A percentile compares a stretch with the other conserved stretches of the same genome.
phyloP scores from a whole-genome alignment of 1,284 basidiomycete species.

The Termitomyces sp. region DNA sequence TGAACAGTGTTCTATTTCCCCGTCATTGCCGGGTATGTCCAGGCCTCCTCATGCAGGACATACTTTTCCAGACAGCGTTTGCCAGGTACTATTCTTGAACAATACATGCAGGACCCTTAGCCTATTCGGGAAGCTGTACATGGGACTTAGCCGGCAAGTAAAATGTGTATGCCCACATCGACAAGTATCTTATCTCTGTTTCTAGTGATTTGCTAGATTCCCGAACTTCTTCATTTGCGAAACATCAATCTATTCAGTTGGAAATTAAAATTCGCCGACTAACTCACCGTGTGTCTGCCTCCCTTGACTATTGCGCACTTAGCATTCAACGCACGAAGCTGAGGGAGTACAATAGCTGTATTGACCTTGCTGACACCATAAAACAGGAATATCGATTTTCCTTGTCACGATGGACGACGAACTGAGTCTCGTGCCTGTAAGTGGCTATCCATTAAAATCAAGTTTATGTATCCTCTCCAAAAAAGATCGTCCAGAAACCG shows the following conservation, averaged over 20 bases:
- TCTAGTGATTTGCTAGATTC: conserved; percentile 36
- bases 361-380: neutral
- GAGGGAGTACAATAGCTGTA: neutral
- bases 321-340: neutral
- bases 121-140: conserved; percentile 39
- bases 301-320: neutral
- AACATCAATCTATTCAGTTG: conserved; percentile 33
- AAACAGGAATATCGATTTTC: conserved; percentile 28
- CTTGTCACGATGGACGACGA: conserved; percentile 44
- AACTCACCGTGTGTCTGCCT: conserved; percentile 27
- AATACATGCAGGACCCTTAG: conserved; percentile 36
- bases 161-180: neutral
- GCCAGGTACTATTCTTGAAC: conserved; percentile 40
- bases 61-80: neutral
- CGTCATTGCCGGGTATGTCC: conserved; percentile 39
- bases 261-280: conserved; percentile 40
- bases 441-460: conserved; percentile 9
- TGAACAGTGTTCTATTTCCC: conserved; percentile 45
- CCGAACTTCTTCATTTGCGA: conserved; percentile 27
- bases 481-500: conserved; percentile 37
- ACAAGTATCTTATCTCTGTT: conserved; percentile 1
- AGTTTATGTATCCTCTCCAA: neutral
- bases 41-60: neutral
- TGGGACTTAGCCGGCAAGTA: conserved; percentile 39
- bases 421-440: conserved; percentile 45